Evolutionary conservation across 2,329 filamentous ascomycete species (phyloP).

Genomic region (Penicillium glabrum): DNA sequence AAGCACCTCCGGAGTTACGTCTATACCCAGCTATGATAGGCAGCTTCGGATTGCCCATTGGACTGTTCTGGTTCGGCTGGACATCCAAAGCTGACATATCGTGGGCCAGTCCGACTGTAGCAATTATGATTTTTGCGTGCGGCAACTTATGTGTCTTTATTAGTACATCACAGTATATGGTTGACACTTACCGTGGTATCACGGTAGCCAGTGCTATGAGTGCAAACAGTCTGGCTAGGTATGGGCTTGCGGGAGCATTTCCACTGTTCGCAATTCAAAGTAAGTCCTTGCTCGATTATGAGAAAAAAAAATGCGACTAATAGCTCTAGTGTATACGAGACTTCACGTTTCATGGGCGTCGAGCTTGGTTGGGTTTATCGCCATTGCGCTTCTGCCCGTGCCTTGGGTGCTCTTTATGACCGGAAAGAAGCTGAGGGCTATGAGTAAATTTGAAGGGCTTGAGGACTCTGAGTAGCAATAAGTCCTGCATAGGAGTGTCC

Average conservation of each 20-base stretch:
- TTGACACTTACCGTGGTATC: conserved; percentile 15
- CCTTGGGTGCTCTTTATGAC: conserved; percentile 49
- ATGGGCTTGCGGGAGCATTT: conserved; percentile 17
- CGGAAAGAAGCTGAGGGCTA: conserved; percentile 33
- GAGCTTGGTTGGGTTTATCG: conserved; percentile 58
- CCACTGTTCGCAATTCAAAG: conserved; percentile 21
- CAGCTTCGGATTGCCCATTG: conserved; percentile 16
- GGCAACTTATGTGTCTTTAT: conserved; percentile 22
- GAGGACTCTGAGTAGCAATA: neutral
- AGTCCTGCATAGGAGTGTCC: neutral
- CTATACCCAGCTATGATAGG: conserved; percentile 20
- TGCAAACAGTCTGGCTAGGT: conserved; percentile 19
- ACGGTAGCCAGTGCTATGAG: conserved; percentile 23
- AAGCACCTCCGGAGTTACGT: conserved; percentile 15
- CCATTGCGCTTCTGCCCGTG: conserved; percentile 42
- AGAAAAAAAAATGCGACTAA: neutral
- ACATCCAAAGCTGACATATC: conserved; percentile 8
- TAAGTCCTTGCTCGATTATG: conserved; percentile 4
- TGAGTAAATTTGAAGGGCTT: conserved; percentile 15
- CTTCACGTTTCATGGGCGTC: conserved; percentile 63
- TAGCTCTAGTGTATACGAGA: conserved; percentile 54
- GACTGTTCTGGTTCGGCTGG: conserved; percentile 23
- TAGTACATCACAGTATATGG: conserved; percentile 17
- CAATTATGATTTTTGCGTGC: conserved; percentile 18
- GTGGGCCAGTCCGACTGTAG: conserved; percentile 15